Percentiles rank a stretch among this genome's conserved stretches.
Evolutionary conservation across 129 eudicot genomes (phyloP).

Genomic region (Daucus carota): DNA sequence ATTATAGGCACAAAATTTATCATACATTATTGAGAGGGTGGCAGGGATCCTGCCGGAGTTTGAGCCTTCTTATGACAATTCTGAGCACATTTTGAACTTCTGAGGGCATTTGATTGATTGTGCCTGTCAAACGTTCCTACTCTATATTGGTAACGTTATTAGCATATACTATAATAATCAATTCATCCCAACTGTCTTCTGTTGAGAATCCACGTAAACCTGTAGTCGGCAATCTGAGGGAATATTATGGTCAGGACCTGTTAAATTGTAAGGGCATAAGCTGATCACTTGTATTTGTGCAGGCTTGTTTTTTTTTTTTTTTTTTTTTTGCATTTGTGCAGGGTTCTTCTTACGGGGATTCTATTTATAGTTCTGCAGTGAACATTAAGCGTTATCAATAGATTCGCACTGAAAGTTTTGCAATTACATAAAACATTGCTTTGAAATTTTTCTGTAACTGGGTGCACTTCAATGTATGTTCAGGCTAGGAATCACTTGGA

Average conservation of each 20-base stretch:
- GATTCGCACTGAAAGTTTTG: neutral
- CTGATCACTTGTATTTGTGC: neutral
- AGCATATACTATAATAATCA: neutral
- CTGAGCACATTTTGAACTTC: neutral
- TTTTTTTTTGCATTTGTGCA: too few species aligned
- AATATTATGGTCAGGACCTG: too few species aligned
- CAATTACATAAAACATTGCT: too few species aligned
- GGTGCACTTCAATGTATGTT: neutral
- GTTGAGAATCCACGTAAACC: too few species aligned
- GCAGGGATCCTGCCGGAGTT: too few species aligned
- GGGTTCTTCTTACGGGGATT: neutral
- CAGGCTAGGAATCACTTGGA: constrained; percentile 72
- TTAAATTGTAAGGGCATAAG: neutral
- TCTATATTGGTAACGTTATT: neutral
- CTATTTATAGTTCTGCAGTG: neutral
- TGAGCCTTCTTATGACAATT: too few species aligned
- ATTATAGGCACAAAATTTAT: too few species aligned
- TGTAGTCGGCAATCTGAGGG: too few species aligned
- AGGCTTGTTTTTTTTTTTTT: too few species aligned
- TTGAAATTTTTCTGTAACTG: neutral
- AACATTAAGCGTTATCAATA: neutral
- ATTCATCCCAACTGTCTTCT: too few species aligned
- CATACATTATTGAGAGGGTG: neutral
- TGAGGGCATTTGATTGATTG: neutral
- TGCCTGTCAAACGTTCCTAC: neutral